phyloP scores from a whole-genome alignment of 495 filamentous ascomycete genomes.

The Saxispiralis lemnorum region DNA sequence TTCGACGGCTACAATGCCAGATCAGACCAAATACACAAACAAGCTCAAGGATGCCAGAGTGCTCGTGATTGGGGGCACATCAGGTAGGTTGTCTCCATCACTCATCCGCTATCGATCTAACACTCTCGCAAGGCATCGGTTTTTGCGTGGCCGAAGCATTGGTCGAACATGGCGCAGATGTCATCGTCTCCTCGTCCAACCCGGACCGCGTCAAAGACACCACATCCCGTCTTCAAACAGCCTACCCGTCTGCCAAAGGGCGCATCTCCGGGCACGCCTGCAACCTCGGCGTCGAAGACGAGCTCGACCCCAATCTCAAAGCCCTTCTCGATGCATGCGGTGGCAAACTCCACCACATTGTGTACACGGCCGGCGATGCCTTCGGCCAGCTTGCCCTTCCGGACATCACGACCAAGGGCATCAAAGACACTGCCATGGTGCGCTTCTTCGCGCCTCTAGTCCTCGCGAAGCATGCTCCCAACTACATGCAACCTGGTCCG shows the following conservation, averaged over 20 bases:
- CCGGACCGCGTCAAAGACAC: conserved; percentile 15
- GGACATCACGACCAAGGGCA: conserved; percentile 6
- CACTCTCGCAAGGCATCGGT: conserved; percentile 18
- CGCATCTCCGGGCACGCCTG: conserved; percentile 14
- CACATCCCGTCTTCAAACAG: conserved; percentile 11
- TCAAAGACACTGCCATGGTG: conserved; percentile 19
- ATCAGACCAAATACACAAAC: conserved; percentile 17
- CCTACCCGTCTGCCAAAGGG: conserved; percentile 17
- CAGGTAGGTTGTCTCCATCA: conserved; percentile 3
- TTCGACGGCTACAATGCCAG: conserved; percentile 11
- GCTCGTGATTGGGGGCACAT: conserved; percentile 15
- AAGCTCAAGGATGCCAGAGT: conserved; percentile 15
- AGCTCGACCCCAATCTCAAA: conserved; percentile 17
- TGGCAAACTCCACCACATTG: conserved; percentile 21
- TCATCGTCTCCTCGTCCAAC: conserved; percentile 23
- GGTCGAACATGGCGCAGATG: conserved; percentile 18
- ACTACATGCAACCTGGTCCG: conserved; percentile 12
- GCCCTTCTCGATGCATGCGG: conserved; percentile 16
- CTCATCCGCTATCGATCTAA: not conserved
- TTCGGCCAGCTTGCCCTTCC: conserved; percentile 11
- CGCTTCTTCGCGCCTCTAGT: conserved; percentile 23
- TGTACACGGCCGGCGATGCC: conserved; percentile 23
- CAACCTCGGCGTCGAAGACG: conserved; percentile 17
- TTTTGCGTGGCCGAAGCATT: conserved; percentile 23
- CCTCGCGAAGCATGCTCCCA: conserved; percentile 15